A percentile compares a stretch with the other conserved stretches of the same genome.
Evolutionary conservation across 139 green algal species (phyloP).

Genomic region (Coccomyxa sp.): DNA sequence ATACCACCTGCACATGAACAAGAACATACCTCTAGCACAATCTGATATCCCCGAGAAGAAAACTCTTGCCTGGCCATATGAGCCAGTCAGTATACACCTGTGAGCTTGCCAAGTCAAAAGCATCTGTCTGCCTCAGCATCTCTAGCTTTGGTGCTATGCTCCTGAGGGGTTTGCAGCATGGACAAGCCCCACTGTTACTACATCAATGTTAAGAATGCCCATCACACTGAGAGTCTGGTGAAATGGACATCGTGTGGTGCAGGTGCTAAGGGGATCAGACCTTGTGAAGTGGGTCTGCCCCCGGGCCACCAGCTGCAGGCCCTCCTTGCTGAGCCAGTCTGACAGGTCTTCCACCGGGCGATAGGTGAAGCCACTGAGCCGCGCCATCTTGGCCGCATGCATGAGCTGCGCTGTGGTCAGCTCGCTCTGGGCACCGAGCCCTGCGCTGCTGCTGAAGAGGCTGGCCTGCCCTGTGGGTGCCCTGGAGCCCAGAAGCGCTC

Average conservation of each 20-base stretch:
- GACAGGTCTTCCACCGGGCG: constrained; percentile 14
- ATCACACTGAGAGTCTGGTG: background rate
- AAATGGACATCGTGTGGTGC: background rate
- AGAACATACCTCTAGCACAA: background rate
- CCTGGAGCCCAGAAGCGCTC: no score
- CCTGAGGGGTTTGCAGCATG: background rate
- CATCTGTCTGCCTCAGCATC: background rate
- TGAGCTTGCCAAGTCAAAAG: background rate
- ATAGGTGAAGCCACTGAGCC: constrained; percentile 41
- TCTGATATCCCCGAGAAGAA: background rate
- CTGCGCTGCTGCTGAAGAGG: no score
- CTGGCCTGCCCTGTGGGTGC: no score
- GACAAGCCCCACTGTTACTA: background rate
- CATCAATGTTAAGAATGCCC: background rate
- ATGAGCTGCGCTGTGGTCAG: constrained; percentile 20
- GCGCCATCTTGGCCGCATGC: constrained; percentile 31
- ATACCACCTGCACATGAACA: constrained; percentile 5
- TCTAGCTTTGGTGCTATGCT: background rate
- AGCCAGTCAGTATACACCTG: background rate
- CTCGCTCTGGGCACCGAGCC: background rate
- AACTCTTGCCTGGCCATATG: background rate
- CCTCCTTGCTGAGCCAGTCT: constrained; percentile 14
- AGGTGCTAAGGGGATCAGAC: constrained; percentile 1
- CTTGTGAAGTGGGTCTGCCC: constrained; percentile 41
- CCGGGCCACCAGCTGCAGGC: constrained; percentile 30